Percentiles rank a stretch among this genome's conserved stretches.
phyloP scores from a whole-genome alignment of 768 basidiomycete genomes.

The Rhizopogon salebrosus region DNA sequence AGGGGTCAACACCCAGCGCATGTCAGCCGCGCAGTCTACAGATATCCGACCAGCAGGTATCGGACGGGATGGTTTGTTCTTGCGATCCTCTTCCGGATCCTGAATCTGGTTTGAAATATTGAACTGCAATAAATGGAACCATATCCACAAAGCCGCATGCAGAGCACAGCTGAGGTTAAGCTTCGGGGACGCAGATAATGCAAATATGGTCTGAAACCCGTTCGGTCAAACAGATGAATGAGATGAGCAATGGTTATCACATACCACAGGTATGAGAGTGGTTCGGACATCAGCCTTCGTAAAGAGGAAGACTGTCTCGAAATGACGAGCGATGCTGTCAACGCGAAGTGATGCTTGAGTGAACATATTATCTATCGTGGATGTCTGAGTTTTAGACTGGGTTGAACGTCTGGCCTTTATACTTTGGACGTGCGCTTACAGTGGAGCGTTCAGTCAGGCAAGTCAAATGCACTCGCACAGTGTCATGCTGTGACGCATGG shows the following conservation, averaged over 20 bases:
- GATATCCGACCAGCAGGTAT: conserved; percentile 37
- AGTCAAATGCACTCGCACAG: background rate
- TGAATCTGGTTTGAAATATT: conserved; percentile 35
- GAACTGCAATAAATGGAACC: conserved; percentile 37
- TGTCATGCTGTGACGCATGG: background rate
- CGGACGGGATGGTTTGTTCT: conserved; percentile 38
- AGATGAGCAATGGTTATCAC: background rate
- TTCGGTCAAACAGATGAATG: background rate
- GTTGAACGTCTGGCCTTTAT: background rate
- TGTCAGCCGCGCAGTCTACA: conserved; percentile 21
- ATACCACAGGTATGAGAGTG: conserved; percentile 15
- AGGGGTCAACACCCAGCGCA: conserved; percentile 32
- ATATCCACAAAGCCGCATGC: conserved; percentile 34
- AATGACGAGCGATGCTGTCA: conserved; percentile 6
- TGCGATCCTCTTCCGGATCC: conserved; percentile 32
- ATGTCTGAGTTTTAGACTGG: background rate
- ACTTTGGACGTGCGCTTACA: background rate
- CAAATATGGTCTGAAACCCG: conserved; percentile 27
- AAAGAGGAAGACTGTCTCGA: conserved; percentile 18
- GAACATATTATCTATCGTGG: background rate
- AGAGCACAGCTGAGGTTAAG: conserved; percentile 7
- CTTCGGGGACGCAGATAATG: conserved; percentile 19
- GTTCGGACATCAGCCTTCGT: conserved; percentile 16
- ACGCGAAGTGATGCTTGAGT: background rate
- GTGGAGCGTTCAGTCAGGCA: background rate